Percentiles rank a stretch among this genome's conserved stretches.
phyloP scores from a whole-genome alignment of 2,329 filamentous ascomycete genomes.

The Lachnellula arida region DNA sequence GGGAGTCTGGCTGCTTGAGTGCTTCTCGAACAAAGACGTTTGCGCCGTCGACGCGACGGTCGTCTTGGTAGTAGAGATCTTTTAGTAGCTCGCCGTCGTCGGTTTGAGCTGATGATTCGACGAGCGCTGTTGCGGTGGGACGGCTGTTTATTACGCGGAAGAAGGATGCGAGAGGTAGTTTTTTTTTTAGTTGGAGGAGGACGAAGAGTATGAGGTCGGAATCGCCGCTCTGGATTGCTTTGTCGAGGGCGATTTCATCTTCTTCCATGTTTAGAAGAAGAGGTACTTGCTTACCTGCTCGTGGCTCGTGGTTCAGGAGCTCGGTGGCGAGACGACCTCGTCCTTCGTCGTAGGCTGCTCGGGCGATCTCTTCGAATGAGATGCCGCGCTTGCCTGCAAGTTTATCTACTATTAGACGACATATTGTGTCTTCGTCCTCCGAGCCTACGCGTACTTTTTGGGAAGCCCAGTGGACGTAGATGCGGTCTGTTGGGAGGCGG shows the following conservation, averaged over 20 bases:
- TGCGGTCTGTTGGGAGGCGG: constrained; percentile 77
- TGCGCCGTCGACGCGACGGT: constrained; percentile 81
- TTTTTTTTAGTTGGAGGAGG: constrained; percentile 80
- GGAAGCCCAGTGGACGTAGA: constrained; percentile 96
- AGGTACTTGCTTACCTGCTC: constrained; percentile 93
- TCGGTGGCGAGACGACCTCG: constrained; percentile 83
- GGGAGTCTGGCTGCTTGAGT: constrained; percentile 63
- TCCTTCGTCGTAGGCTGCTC: constrained; percentile 91
- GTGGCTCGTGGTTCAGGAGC: constrained; percentile 86
- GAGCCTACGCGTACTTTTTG: constrained; percentile 84
- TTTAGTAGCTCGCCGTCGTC: constrained; percentile 83
- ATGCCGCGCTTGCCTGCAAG: constrained; percentile 85
- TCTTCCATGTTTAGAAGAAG: constrained; percentile 92
- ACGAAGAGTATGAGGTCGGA: constrained; percentile 91
- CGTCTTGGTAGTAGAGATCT: constrained; percentile 96
- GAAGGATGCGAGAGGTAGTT: constrained; percentile 83
- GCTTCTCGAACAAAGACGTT: constrained; percentile 84
- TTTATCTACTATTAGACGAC: constrained; percentile 78
- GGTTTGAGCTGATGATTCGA: constrained; percentile 74
- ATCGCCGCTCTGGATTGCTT: constrained; percentile 92
- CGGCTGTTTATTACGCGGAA: constrained; percentile 86
- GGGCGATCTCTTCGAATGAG: constrained; percentile 91
- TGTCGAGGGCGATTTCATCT: constrained; percentile 90
- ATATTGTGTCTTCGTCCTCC: constrained; percentile 85
- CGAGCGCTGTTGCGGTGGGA: constrained; percentile 80